These are phyloP conservation scores for Claviceps maximensis DNA, from an alignment of 2,329 filamentous ascomycete species.

Conservation along the genomic window DNA sequence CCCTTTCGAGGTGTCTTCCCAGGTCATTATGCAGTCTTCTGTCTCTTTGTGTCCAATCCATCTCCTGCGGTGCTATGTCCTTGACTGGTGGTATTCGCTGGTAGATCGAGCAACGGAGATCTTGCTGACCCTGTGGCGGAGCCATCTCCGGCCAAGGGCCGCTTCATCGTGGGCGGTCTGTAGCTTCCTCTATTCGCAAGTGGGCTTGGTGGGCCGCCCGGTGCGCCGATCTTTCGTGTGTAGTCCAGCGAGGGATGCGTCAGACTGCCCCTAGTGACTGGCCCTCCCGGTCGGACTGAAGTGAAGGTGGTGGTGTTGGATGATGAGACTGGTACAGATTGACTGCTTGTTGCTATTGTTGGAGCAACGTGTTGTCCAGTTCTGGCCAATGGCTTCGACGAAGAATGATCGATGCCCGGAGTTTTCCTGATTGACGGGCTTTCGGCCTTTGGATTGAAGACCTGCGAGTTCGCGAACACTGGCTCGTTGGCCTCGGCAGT, in stretches of 20 bases:
- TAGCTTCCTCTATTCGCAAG: conserved; percentile 46
- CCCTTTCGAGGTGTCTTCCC: background rate
- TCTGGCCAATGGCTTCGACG: conserved; percentile 57
- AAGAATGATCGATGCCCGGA: conserved; percentile 69
- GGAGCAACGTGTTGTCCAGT: conserved; percentile 39
- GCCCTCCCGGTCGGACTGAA: conserved; percentile 16
- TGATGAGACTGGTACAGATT: conserved; percentile 11
- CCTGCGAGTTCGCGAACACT: conserved; percentile 18
- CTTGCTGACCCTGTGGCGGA: conserved; percentile 16
- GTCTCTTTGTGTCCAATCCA: conserved; percentile 36
- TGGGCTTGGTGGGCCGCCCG: conserved; percentile 39
- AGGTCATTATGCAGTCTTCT: conserved; percentile 22
- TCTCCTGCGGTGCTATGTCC: conserved; percentile 11
- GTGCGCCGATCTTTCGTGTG: conserved; percentile 45
- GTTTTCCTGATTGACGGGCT: conserved; percentile 83
- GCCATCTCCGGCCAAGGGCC: conserved; percentile 25
- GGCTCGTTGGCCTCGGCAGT: conserved; percentile 25
- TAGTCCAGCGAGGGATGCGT: conserved; percentile 42
- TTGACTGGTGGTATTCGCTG: conserved; percentile 27
- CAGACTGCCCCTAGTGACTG: conserved; percentile 25
- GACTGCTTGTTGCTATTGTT: conserved; percentile 11
- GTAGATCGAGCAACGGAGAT: conserved; percentile 36
- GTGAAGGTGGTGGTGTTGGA: conserved; percentile 16
- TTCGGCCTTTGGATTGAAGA: conserved; percentile 62
- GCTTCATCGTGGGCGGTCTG: conserved; percentile 45